Conservation (phyloP, 202 grass and related monocot genomes). For the Schoenoplectus tabernaemontani region DNA sequence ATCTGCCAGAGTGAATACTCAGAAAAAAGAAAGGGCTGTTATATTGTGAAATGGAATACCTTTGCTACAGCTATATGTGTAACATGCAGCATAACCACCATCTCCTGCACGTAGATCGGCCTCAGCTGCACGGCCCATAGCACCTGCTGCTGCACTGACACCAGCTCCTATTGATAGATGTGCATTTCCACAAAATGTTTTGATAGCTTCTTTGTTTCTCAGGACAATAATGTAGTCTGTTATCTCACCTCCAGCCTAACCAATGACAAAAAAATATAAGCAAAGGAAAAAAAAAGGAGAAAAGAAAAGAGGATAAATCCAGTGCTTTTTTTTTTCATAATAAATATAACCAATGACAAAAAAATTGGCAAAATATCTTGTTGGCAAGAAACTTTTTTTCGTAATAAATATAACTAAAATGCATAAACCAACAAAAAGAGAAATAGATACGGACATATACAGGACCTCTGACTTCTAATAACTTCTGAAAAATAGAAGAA, state of each 20-base stretch:
- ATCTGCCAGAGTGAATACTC: neutral
- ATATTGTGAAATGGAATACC: constrained; percentile 24
- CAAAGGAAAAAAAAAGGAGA: neutral
- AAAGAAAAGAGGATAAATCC: constrained; percentile 16
- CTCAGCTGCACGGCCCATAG: constrained; percentile 63
- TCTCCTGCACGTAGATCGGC: constrained; percentile 86
- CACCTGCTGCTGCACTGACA: constrained; percentile 73
- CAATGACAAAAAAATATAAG: too few relatives aligned
- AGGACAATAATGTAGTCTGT: constrained; percentile 87
- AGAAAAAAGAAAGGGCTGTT: neutral
- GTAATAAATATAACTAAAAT: neutral
- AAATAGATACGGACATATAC: neutral
- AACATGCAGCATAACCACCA: constrained; percentile 84
- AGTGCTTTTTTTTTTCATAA: constrained; percentile 1
- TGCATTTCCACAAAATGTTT: constrained; percentile 72
- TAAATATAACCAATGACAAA: too few relatives aligned
- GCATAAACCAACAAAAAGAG: neutral
- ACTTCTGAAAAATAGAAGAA: neutral
- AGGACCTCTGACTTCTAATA: neutral
- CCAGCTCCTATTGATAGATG: constrained; percentile 80
- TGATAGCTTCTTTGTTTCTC: constrained; percentile 76
- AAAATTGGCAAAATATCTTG: neutral
- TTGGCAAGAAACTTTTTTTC: neutral
- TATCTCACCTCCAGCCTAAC: constrained; percentile 77
- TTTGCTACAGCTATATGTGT: constrained; percentile 97